Evolutionary conservation across 108 stramenopile species (phyloP), one percentile per base, ranked within the genome.

Genomic region (Skeletonema costatum): DNA sequence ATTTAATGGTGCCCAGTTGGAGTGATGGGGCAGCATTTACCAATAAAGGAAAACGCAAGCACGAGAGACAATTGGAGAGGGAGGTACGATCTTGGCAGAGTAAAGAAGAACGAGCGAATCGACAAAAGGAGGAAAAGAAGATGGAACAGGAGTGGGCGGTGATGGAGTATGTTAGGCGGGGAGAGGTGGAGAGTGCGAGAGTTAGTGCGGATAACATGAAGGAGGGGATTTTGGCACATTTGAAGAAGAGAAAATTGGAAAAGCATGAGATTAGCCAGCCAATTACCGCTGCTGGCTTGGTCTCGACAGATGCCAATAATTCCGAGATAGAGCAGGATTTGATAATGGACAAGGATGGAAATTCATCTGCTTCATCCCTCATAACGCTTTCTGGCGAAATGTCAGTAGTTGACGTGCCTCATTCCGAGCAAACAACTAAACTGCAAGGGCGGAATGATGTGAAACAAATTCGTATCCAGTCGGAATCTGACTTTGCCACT

Each of bases 1-100:
- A 97, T 76, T 82, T 99, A 9, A 87, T 90, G 74, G 88, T 94
- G 1, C 97, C 96, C 12, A 84, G 85, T 10, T 99, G 98, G 98
- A 96, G 96, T 7, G 95, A 95, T 48, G 84, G 86, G 38, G 86
- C 60, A 41, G 51, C 66, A 12, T 48, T 73, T 35, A 77, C 71
- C 29, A 90, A 87, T 44, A 94, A 95, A 72, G 87, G 81, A 21
- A 66, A 82, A 39, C 63, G 83, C 17, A 83, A 89, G 71, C 83
- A 75, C 59, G 87, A 96, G 51, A 82, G 90, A 46, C 88, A 88
- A 51, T 88, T 90, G 66, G 74, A 90, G 31, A 64, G 59, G 29
- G 82, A 89, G 77, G 75, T 80, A 38, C 59, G 82, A 64, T 58
- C 74, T 19, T 80, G 64, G 56, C 64, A 81, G 66, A 25, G n/a